Base-by-base conservation (phyloP, 2,329 filamentous ascomycete species). In the Colletotrichum falcatum region DNA sequence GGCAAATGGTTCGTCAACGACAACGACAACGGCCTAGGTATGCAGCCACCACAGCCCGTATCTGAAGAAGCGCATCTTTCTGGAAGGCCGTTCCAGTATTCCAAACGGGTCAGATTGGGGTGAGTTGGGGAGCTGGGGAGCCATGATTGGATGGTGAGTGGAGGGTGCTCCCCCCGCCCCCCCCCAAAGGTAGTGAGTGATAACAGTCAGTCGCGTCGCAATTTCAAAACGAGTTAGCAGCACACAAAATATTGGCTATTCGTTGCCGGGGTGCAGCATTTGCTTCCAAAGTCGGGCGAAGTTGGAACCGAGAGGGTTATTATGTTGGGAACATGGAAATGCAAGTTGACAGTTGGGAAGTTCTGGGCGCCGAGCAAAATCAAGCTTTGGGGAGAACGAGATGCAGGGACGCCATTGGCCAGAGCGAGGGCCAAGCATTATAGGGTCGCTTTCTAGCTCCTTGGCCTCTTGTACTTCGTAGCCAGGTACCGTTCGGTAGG, bases 331-430 rank as follows among this genome's bases (percentile, higher is more conserved):
- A n/a, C n/a, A n/a, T n/a, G 14, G 44, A n/a, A n/a, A 37, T 49
- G n/a, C n/a, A n/a, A n/a, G n/a, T n/a, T n/a, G n/a, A n/a, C n/a
- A n/a, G n/a, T n/a, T n/a, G n/a, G n/a, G n/a, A 61, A 33, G 49
- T 55, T 44, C 51, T 51, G 42, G 18, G 37, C 35, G 64, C 67
- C 64, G 64, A 70, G 67, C 62, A 9, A 66, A 62, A 62, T 44
- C 64, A 70, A 67, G 67, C 66, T 66, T 66, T 44, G 55, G 28
- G 16, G 23, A 26, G 18, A 37, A 18, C 26, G 33, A 33, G 39
- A 33, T 46, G n/a, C 30, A 16, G 18, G 12, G 9, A 30, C n/a
- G n/a, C 39, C 23, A 66, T 70, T 66, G 66, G 66, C 33, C 35
- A 35, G 33, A 55, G 39, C 26, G 3, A 55, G 16, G 28, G 39